Conservation (phyloP, 805 yeast species). For the Candida rishiriensis region DNA sequence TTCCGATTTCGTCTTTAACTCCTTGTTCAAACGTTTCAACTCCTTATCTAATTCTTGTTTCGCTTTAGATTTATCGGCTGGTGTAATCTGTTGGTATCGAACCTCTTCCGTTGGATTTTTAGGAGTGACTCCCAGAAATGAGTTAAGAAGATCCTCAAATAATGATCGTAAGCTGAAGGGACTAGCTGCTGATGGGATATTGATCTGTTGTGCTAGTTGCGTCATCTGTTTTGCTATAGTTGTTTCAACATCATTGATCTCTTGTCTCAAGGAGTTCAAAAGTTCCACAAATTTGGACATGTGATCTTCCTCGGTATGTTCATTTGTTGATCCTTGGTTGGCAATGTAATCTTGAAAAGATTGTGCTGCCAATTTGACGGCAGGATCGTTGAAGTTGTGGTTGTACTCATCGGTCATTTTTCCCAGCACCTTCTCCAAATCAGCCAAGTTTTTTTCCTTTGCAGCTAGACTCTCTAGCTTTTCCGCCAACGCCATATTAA, state of each 20-base stretch:
- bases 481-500: constrained; percentile 4
- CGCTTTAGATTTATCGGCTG: neutral
- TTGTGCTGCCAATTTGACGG: constrained; percentile 70
- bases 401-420: constrained; percentile 59
- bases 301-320: neutral
- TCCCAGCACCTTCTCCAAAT: constrained; percentile 44
- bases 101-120: neutral
- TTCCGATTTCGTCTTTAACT: constrained; percentile 8
- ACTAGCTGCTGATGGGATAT: too few species aligned
- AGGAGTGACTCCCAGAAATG: constrained; percentile 19
- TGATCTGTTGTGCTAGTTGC: neutral
- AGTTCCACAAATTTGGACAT: constrained; percentile 1
- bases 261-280: constrained; percentile 5
- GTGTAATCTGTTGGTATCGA: neutral
- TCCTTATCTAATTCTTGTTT: constrained; percentile 14
- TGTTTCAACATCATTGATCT: constrained; percentile 4
- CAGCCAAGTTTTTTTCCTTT: constrained; percentile 18
- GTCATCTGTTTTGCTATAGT: constrained; percentile 1
- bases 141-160: constrained; percentile 10
- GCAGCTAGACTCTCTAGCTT: constrained; percentile 5
- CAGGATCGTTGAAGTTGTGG: constrained; percentile 80
- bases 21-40: constrained; percentile 18
- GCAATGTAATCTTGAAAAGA: constrained; percentile 46
- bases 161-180: neutral
- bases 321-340: constrained; percentile 27